Evolutionary conservation across 371 early-diverging fungal species (phyloP), one percentile per base, ranked within the genome.

Genomic region (Umbelopsis sp.): DNA sequence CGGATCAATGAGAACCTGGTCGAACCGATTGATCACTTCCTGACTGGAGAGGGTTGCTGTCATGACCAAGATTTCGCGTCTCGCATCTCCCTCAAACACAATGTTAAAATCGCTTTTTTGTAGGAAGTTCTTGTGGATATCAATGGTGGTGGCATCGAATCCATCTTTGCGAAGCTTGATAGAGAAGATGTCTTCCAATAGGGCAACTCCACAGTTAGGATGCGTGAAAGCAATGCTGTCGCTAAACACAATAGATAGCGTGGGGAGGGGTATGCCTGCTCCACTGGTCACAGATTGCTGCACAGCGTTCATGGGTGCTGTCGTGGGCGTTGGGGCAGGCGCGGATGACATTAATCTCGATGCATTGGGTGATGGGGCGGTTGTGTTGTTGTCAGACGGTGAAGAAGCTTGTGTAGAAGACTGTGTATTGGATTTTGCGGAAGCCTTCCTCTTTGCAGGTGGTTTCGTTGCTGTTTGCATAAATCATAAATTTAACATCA

Each of bases 191-290:
- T 79, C 75, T 37, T 86, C 87, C 18, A 81, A 69, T 6, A 89
- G 67, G 1, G 85, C 78, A 12, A 88, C 83, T 0, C 83, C 82
- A 63, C 90, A 90, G 63, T 87, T 81, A 0, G 90, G 89, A 67
- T 88, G 88, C 18, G 75, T 75, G 44, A 87, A 90, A 25, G 66
- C 70, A 11, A 77, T 71, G 48, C 76, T 71, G 16, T 74, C 67
- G 0, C 80, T 85, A 74, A 90, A 88, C 32, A 81, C 82, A 63
- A 90, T 83, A 2, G 86, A 87, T 6, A 87, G 73, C 3, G 89
- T 87, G 4, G 87, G 88, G 9, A 89, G 76, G 22, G 85, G 84
- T 12, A 89, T 85, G 4, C 75, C 80, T 29, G 72, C 74, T 8
- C 72, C 63, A 67, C 66, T 77, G n/a, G 74, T 75, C 2, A 80